These are phyloP conservation scores for Epichloe bromicola DNA, from an alignment of 2,329 filamentous ascomycete species.

Conservation along the genomic window DNA sequence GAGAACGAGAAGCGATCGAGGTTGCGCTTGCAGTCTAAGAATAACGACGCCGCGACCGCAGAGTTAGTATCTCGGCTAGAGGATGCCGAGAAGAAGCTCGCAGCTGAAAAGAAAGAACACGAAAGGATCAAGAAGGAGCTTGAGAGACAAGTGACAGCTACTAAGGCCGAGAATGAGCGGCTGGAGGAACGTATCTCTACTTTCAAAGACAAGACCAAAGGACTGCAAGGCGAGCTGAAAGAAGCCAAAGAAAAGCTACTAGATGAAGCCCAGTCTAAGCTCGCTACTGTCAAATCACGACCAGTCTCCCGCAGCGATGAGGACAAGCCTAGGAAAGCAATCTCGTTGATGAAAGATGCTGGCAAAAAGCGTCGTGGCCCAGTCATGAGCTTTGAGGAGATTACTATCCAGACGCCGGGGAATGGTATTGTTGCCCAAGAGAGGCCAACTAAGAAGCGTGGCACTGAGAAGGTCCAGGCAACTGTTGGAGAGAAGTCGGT, in stretches of 20 bases:
- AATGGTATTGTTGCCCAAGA: slow-evolving; percentile 27
- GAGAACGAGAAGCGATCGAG: slow-evolving; percentile 54
- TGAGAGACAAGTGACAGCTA: slow-evolving; percentile 45
- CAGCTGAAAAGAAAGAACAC: slow-evolving; percentile 30
- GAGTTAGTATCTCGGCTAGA: slow-evolving; percentile 25
- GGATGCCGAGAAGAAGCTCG: slow-evolving; percentile 23
- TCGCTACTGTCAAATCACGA: slow-evolving; percentile 1
- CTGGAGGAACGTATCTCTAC: slow-evolving; percentile 60
- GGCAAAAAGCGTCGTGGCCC: slow-evolving; percentile 33
- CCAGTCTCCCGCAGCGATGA: slow-evolving; percentile 8
- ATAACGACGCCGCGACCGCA: slow-evolving; percentile 28
- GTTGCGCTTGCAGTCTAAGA: slow-evolving; percentile 17
- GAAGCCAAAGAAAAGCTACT: slow-evolving; percentile 36
- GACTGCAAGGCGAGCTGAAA: slow-evolving; percentile 61
- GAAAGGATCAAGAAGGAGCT: slow-evolving; percentile 31
- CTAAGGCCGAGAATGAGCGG: slow-evolving; percentile 47
- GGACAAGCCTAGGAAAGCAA: slow-evolving; percentile 13
- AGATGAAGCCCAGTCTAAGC: slow-evolving; percentile 16
- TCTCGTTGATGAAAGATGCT: slow-evolving; percentile 16
- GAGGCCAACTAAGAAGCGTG: slow-evolving; percentile 41
- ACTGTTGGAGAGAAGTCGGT: slow-evolving; percentile 70
- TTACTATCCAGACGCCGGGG: slow-evolving; percentile 34
- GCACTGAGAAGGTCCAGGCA: slow-evolving; percentile 30
- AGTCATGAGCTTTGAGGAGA: slow-evolving; percentile 32
- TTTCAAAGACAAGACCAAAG: slow-evolving; percentile 55